Evolutionary conservation across 768 basidiomycete species (phyloP), one percentile per base, ranked within the genome.

Genomic region (Hysterangium stoloniferum): DNA sequence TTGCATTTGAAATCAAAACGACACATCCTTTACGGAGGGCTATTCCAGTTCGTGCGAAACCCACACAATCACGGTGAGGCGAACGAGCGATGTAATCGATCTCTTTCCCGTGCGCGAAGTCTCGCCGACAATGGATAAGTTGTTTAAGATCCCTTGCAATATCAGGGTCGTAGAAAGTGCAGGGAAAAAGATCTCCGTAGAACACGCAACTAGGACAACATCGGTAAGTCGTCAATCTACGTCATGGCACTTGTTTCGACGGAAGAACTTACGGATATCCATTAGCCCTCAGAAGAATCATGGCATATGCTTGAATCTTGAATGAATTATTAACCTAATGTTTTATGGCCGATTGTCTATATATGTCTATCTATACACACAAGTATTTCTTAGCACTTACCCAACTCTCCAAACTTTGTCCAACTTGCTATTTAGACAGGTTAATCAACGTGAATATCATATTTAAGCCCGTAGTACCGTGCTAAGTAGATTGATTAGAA

Each of bases 351-450:
- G 45, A 48, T 32, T 6, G 32, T 33, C 46, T n/a, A n/a, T n/a
- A n/a, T n/a, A n/a, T 20, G 19, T 25, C 48, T 31, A 29, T 25
- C 19, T 19, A 20, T 40, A 44, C 12, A 50, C 28, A 45, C 48
- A 29, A 22, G 36, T 12, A 15, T 33, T 29, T 11, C 32, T 31
- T 13, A 46, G 42, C 36, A 60, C 77, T 27, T 59, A 86, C 88
- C 87, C 87, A 90, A 59, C 89, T 91, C 64, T 91, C 83, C 46
- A 90, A 66, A 24, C 76, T 77, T 62, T 88, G 86, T 1, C 89
- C 88, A 25, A 77, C 66, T 76, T 78, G 77, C 76, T 78, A 45
- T 24, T 54, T 33, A 12, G 7, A 8, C 37, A 6, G 47, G 20
- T 27, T 6, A 45, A 22, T 34, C 33, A 17, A 13, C 4, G 46